A percentile compares a stretch with the other conserved stretches of the same genome.
These are phyloP conservation scores for Xylariaceae sp. DNA, from an alignment of 2,329 filamentous ascomycete genomes.

Conservation along the genomic window DNA sequence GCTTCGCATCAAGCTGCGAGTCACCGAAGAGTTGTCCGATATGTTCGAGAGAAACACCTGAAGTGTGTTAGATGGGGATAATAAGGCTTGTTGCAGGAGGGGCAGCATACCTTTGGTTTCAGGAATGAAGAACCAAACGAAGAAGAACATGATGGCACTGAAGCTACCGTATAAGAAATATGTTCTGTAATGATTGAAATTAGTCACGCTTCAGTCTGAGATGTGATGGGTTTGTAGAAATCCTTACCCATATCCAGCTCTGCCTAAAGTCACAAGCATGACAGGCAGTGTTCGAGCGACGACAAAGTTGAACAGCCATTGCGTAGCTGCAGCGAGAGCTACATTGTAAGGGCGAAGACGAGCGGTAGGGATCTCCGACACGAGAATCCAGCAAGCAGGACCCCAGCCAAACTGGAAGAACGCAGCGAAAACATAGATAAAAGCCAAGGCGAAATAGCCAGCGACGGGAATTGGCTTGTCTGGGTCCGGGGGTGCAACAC, in stretches of 20 bases:
- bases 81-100: too few species aligned
- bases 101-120: constrained; percentile 33
- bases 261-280: constrained; percentile 52
- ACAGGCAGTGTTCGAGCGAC: constrained; percentile 59
- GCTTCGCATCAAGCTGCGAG: constrained; percentile 14
- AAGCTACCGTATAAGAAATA: constrained; percentile 63
- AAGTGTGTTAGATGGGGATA: constrained; percentile 29
- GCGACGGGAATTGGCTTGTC: constrained; percentile 51
- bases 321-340: constrained; percentile 56
- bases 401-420: constrained; percentile 66
- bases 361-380: constrained; percentile 62
- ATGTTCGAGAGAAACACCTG: constrained; percentile 52
- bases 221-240: neutral
- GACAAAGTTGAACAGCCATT: constrained; percentile 64
- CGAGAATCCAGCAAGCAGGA: constrained; percentile 60
- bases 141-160: constrained; percentile 58
- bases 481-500: constrained; percentile 49
- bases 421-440: constrained; percentile 64
- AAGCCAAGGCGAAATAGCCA: constrained; percentile 63
- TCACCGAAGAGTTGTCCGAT: constrained; percentile 57
- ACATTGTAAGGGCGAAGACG: constrained; percentile 50
- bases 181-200: constrained; percentile 29
- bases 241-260: constrained; percentile 35
- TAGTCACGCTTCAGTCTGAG: constrained; percentile 6
- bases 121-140: constrained; percentile 56